Base-by-base conservation (phyloP, 768 basidiomycete species). In the Xerocomellus dryophilus region DNA sequence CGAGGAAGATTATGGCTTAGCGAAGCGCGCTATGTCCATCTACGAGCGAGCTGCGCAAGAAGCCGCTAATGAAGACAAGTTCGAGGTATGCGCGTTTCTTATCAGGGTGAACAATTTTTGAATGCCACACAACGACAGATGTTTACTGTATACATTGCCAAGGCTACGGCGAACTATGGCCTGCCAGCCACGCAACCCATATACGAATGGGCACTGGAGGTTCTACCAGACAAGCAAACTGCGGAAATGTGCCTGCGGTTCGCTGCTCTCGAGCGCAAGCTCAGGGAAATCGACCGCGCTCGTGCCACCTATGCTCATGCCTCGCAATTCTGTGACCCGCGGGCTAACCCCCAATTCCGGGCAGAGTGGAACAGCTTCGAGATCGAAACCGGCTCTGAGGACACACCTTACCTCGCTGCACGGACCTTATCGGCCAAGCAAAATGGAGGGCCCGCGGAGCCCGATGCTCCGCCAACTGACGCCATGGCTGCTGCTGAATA, bases 171-270 rank as follows among this genome's bases (percentile, higher is more conserved):
- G 29, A 98, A 93, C 76, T 98, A 93, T 68, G 97, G 97, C 42
- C 79, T 98, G 27, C 94, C 97, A 8, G 93, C 96, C 14, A 98
- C 95, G 1, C 83, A 97, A 41, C 88, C 95, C 2, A 98, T 98
- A 64, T 99, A 98, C 73, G 91, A 98, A 70, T 84, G 88, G 12
- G 96, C 97, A 14, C 76, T 99, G 52, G 96, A 98, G 75, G 81
- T 86, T 34, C 81, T 99, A 4, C 97, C 96, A 7, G 91, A 98
- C 73, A 80, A 81, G 43, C 91, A 98, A 74, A 97, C 96, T 0
- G 94, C 96, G 18, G 89, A 95, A 71, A 98, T 98, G 93, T 98
- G 95, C 70, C 78, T 98, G 20, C 90, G 94, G 42, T 99, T 98
- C 70, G 96, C 97, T 5, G 82, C 84, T 32, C 83, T 99, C 63